Conservation (phyloP, 139 green algal species). For the Raphidocelis subcapitata region DNA sequence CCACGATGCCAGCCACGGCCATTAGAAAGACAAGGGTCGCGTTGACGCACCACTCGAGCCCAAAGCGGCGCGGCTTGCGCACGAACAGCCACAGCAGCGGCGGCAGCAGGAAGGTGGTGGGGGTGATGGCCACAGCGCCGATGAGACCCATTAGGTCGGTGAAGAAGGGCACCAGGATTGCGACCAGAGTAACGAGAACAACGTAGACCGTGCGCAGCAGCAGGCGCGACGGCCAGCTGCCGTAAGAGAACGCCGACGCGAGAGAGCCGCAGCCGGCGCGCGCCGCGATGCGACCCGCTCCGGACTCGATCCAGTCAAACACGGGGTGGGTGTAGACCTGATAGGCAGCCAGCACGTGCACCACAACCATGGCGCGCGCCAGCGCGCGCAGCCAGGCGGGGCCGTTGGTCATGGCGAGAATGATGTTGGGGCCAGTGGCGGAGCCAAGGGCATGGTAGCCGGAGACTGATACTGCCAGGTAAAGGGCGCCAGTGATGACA, state of each 20-base stretch:
- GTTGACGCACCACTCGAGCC: slow-evolving; percentile 12
- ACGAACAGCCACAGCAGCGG: slow-evolving; percentile 20
- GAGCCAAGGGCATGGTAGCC: slow-evolving; percentile 38
- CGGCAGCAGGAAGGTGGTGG: slow-evolving; percentile 37
- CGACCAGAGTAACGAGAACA: slow-evolving; percentile 31
- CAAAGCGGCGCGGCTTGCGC: slow-evolving; percentile 7
- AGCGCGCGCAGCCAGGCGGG: too few relatives aligned
- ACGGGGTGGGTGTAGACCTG: slow-evolving; percentile 43
- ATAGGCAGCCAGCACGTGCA: slow-evolving; percentile 41
- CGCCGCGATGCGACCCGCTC: too few relatives aligned
- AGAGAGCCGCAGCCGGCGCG: too few relatives aligned
- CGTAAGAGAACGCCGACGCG: too few relatives aligned
- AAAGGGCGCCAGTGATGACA: background rate
- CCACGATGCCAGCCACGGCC: slow-evolving; percentile 6
- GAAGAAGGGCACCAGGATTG: slow-evolving; percentile 42
- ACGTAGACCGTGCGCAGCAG: slow-evolving; percentile 28
- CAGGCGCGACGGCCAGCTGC: too few relatives aligned
- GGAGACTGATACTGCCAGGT: slow-evolving; percentile 9
- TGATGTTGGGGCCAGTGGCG: too few relatives aligned
- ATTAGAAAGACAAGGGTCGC: slow-evolving; percentile 12
- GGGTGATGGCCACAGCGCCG: slow-evolving; percentile 32
- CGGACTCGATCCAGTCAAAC: slow-evolving; percentile 31
- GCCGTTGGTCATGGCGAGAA: too few relatives aligned
- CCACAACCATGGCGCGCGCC: slow-evolving; percentile 30
- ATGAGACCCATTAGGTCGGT: slow-evolving; percentile 17